Evolutionary conservation across 2,329 filamentous ascomycete genomes (phyloP), one percentile per base, ranked within the genome.

Genomic region (Lithohypha guttulata): DNA sequence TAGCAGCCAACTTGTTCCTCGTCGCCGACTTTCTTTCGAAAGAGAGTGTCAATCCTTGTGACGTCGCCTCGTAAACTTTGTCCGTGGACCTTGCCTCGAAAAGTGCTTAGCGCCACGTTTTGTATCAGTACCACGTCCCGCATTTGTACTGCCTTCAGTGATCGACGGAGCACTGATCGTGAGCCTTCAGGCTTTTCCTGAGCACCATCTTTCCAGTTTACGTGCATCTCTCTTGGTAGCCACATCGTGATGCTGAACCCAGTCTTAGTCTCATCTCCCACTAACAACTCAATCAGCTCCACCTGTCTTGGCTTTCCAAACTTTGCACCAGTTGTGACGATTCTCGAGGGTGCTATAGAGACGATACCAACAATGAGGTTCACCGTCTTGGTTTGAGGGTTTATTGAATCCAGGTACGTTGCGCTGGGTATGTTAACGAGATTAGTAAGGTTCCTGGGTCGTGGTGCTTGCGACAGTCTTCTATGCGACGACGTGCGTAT

Each of bases 191-290:
- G 34, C 15, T 44, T 44, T 14, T 49, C 47, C n/a, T 52, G 45
- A 41, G 48, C 26, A 23, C 47, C 30, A 46, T 45, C 49, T 26
- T 50, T 50, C 49, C 49, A 52, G 18, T 48, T 48, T 20, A 46
- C 44, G 31, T 40, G 41, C 44, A 46, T 52, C 21, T 49, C 53
- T 26, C 45, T 51, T 48, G 44, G 46, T 2, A 93, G 64, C 89
- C 89, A 96, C 56, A 93, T 85, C 2, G 81, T 87, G 40, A 95
- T 68, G 19, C 71, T 75, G 60, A 95, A 93, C 2, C 81, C 82
- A 0, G 83, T 75, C 47, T 71, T 75, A 0, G 86, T 93, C 36
- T 94, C 83, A 57, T 96, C 89, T 4, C 83, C 87, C 1, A 95
- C 76, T 1, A 87, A 65, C 2, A 91, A 59, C 58, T 93, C 85